Evolutionary conservation across 148 eudicot species (phyloP).

Genomic region (Polygonum aviculare): DNA sequence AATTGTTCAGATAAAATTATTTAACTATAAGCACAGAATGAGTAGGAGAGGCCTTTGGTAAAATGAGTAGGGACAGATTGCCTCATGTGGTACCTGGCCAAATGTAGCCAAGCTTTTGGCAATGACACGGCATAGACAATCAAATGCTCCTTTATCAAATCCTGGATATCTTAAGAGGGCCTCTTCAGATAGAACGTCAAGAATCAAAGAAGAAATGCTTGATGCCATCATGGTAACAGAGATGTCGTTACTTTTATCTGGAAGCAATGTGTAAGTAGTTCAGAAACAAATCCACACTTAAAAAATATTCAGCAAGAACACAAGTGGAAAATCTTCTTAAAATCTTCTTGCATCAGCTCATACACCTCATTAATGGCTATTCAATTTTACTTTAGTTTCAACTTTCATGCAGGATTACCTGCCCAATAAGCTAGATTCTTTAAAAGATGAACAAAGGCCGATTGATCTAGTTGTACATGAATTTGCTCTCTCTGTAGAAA

Average conservation of each 20-base stretch:
- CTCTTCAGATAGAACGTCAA: conserved; percentile 63
- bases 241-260: conserved; percentile 41
- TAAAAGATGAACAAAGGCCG: conserved; percentile 48
- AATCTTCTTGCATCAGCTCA: not conserved
- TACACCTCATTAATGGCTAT: not conserved
- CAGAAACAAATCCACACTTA: not conserved
- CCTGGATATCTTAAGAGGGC: conserved; percentile 47
- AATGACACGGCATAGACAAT: conserved; percentile 45
- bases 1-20: not conserved
- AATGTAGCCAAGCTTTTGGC: conserved; percentile 42
- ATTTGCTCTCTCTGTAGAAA: conserved; percentile 46
- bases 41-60: too few relatives aligned
- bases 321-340: not conserved
- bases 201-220: conserved; percentile 69
- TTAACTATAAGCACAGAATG: not conserved
- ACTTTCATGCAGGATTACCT: conserved; percentile 31
- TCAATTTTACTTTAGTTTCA: not conserved
- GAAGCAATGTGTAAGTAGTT: not conserved
- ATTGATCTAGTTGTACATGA: conserved; percentile 37
- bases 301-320: not conserved
- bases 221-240: conserved; percentile 77
- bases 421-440: conserved; percentile 54
- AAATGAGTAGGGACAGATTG: too few relatives aligned
- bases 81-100: conserved; percentile 31
- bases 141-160: conserved; percentile 31